Base-by-base conservation (phyloP, 768 basidiomycete species). In the Zangia roseola region DNA sequence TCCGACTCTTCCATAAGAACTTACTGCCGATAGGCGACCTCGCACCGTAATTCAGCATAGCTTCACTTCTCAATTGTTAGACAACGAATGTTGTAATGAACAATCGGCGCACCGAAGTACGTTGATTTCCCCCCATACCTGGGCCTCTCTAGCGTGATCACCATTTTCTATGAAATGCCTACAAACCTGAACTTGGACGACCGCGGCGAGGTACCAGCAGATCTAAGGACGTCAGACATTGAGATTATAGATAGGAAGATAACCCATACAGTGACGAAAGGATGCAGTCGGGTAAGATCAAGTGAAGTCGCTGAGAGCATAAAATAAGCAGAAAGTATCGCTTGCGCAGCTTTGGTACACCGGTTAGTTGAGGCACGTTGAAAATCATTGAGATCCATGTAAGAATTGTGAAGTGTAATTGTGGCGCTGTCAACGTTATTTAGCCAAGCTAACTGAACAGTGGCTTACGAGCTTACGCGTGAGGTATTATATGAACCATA, bases 191-290 rank as follows among this genome's bases (percentile, higher is more conserved):
- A 92, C 82, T 62, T 91, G 84, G 5, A 92, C 87, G 5, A 88
- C 89, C 13, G 91, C 90, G 7, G 90, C 91, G 14, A 93, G 80
- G 67, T 93, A 92, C 90, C 90, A 93, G 64, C 89, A 91, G 39
- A 92, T 91, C 88, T 90, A 52, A 23, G 40, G 36, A 59, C 43
- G 39, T 65, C 54, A 45, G 48, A 20, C 2, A 31, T 45, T 57
- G 54, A 42, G 55, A 16, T 21, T n/a, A 2, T n/a, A 26, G 47
- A 19, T 14, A 48, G 39, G 26, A 43, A 19, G 43, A 57, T n/a
- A 17, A 43, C 25, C 63, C 88, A 47, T 57, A 91, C 90, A 56
- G 84, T 84, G 19, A 86, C 84, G 60, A 89, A 90, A 14, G 90
- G 90, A 67, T 93, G 90, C 42, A 93, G 61, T 46, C 88, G 72